Evolutionary conservation across 2,329 filamentous ascomycete genomes (phyloP), one percentile per base, ranked within the genome.

Genomic region (Trichoderma lentiforme): DNA sequence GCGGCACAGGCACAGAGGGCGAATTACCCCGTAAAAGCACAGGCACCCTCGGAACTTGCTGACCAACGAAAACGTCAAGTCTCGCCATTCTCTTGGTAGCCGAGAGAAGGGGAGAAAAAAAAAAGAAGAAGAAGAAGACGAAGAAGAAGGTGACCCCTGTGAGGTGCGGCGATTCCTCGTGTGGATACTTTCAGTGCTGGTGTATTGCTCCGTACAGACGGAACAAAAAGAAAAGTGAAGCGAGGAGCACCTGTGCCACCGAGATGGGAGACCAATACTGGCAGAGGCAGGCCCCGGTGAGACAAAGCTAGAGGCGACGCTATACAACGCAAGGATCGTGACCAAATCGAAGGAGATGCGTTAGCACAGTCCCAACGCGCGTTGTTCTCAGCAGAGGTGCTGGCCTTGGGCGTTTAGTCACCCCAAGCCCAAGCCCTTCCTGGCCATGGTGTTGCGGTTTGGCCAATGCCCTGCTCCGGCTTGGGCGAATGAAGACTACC

Each of bases 281-380:
- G 64, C 36, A 39, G 30, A 57, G 26, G 18, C 47, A 66, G 5
- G 47, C 21, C 57, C 28, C 60, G 65, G 66, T 47, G 51, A 69
- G 66, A 62, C 28, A 36, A 21, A 30, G n/a, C 39, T 43, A 53
- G 28, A 62, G 39, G 66, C 66, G 57, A 36, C 66, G 66, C 66
- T 69, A 69, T 39, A 69, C 66, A 60, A 53, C 56, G 66, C 66
- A 69, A 62, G 66, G 66, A 69, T 69, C 66, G 66, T 69, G 57
- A 69, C 57, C 57, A 69, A 69, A 69, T 61, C 66, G 57, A 47
- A 69, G 39, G 56, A 69, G 66, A 53, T 69, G 66, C 66, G 66
- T 69, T 60, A 69, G 66, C 39, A 51, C 66, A 32, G 34, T 61
- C 34, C 57, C 66, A 69, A 53, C 66, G 66, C 66, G 66, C 66